Conservation (phyloP, 1,139 yeast species). For the Schizosaccharomyces versatilis region DNA sequence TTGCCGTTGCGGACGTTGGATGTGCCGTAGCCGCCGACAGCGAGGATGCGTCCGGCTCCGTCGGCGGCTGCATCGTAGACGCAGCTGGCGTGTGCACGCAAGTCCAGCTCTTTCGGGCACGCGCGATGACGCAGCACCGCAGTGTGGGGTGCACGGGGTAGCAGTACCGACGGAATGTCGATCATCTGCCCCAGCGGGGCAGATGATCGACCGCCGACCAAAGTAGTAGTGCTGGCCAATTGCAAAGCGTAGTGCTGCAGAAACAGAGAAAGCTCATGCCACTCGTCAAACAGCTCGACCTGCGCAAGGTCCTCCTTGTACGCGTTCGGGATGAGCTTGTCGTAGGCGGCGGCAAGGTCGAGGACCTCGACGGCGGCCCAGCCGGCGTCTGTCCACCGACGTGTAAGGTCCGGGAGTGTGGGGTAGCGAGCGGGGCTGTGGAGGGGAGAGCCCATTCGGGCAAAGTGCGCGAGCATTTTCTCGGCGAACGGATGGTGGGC, state of each 20-base stretch:
- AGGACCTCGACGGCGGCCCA: conserved; percentile 32
- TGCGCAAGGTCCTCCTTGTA: conserved; percentile 26
- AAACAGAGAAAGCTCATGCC: conserved; percentile 60
- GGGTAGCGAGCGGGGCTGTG: conserved; percentile 45
- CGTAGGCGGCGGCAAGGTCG: conserved; percentile 41
- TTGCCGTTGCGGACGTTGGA: no score
- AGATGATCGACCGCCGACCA: no score
- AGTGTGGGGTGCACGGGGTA: no score
- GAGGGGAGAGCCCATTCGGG: conserved; percentile 44
- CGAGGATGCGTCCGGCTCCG: no score
- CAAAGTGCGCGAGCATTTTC: conserved; percentile 55
- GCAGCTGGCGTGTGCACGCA: no score
- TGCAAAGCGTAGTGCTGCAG: conserved; percentile 55
- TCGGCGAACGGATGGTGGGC: conserved; percentile 50
- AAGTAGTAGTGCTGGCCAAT: conserved; percentile 25
- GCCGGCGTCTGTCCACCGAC: conserved; percentile 29
- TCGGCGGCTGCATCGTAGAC: no score
- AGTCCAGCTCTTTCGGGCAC: no score
- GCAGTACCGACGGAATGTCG: no score
- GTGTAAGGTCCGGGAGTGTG: conserved; percentile 26
- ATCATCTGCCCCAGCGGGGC: no score
- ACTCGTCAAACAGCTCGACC: conserved; percentile 58
- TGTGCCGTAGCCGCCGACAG: no score
- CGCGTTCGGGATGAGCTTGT: conserved; percentile 20
- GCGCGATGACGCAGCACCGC: no score